phyloP scores from a whole-genome alignment of 2,329 filamentous ascomycete genomes.

The Fusarium graminum region DNA sequence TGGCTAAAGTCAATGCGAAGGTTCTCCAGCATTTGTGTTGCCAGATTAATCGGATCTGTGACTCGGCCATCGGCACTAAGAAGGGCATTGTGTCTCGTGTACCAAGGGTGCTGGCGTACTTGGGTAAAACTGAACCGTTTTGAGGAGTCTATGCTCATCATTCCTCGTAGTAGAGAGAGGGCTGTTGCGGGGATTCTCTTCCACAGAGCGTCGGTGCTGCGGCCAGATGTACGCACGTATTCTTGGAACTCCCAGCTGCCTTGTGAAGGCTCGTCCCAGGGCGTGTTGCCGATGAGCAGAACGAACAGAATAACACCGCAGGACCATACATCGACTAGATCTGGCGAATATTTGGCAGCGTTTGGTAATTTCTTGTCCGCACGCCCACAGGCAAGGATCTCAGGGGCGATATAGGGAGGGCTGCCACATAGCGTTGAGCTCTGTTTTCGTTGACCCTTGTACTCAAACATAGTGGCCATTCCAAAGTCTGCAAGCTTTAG shows the following conservation, averaged over 20 bases:
- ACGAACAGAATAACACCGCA: conserved; percentile 99
- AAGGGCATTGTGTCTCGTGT: conserved; percentile 83
- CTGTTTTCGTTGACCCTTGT: conserved; percentile 84
- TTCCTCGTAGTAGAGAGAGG: conserved; percentile 87
- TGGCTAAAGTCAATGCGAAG: conserved; percentile 89
- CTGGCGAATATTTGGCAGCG: conserved; percentile 75
- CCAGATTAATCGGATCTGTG: conserved; percentile 83
- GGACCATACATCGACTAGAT: conserved; percentile 94
- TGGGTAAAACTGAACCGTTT: conserved; percentile 87
- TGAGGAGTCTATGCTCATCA: conserved; percentile 84
- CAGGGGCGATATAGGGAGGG: conserved; percentile 96
- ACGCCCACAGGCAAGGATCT: conserved; percentile 75
- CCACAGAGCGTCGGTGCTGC: conserved; percentile 89
- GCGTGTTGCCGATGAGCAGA: conserved; percentile 93
- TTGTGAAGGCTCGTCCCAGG: conserved; percentile 92
- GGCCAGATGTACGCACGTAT: conserved; percentile 83
- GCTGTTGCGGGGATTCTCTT: conserved; percentile 78
- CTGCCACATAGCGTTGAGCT: conserved; percentile 94
- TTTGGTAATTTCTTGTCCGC: conserved; percentile 62
- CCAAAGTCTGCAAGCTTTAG: conserved; percentile 98
- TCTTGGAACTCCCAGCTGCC: conserved; percentile 92
- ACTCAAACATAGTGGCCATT: conserved; percentile 92
- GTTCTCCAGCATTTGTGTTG: conserved; percentile 94
- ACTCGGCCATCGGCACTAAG: conserved; percentile 80
- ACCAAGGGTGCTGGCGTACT: conserved; percentile 94